Conservation (phyloP, 176 grass and related monocot species). For the Tillandsia fasciculata region DNA sequence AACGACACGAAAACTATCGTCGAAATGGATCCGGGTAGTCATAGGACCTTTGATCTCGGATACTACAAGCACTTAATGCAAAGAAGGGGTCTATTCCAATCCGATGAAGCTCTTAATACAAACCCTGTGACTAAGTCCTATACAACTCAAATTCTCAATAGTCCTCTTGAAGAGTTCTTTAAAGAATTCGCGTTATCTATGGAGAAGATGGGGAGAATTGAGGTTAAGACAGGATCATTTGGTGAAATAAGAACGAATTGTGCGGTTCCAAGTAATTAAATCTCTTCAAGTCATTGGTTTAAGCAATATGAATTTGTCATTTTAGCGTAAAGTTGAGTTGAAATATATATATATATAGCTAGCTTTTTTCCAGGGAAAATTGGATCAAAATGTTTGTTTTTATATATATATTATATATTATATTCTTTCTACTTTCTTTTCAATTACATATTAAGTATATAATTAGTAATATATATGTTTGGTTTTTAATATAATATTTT, state of each 20-base stretch:
- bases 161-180: slow-evolving; percentile 15
- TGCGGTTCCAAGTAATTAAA: neutral
- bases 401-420: no score
- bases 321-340: neutral
- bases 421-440: no score
- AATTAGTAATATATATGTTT: no score
- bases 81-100: slow-evolving; percentile 17
- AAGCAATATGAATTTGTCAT: neutral
- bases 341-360: no score
- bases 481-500: no score
- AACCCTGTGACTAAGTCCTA: slow-evolving; percentile 1
- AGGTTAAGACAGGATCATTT: slow-evolving; percentile 11
- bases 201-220: slow-evolving; percentile 21
- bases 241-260: slow-evolving; percentile 19
- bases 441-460: no score
- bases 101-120: slow-evolving; percentile 8
- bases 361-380: no score
- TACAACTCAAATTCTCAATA: slow-evolving; percentile 1
- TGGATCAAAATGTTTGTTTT: no score
- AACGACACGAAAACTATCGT: slow-evolving; percentile 7
- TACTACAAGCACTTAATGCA: slow-evolving; percentile 17
- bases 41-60: slow-evolving; percentile 21
- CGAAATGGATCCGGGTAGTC: slow-evolving; percentile 22
- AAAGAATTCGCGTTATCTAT: slow-evolving; percentile 17
- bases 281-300: neutral